Evolutionary conservation across 163 green algal genomes (phyloP).

Genomic region (Scenedesmus sp.): DNA sequence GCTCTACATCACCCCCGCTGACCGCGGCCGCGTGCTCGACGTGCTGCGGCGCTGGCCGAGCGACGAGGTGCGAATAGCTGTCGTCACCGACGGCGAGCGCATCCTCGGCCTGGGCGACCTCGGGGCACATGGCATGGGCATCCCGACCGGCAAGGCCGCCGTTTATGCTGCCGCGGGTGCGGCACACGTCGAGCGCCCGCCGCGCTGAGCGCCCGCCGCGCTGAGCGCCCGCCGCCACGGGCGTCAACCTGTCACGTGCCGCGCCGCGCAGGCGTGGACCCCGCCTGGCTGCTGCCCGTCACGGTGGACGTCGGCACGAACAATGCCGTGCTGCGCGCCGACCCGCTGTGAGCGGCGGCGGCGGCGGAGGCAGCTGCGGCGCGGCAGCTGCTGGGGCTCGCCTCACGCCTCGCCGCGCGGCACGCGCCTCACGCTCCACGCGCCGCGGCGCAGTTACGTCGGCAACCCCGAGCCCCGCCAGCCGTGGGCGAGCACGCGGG

Average conservation of each 20-base stretch:
- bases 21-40: not conserved
- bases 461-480: slow-evolving; percentile 53
- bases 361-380: no score
- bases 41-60: slow-evolving; percentile 18
- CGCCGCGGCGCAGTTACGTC: no score
- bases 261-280: slow-evolving; percentile 71
- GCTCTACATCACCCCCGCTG: slow-evolving; percentile 62
- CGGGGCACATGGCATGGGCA: slow-evolving; percentile 84
- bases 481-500: slow-evolving; percentile 28
- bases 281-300: slow-evolving; percentile 71
- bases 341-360: no score
- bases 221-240: no score
- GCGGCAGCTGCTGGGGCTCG: no score
- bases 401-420: no score
- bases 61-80: slow-evolving; percentile 65
- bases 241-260: no score
- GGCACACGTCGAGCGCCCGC: no score
- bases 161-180: slow-evolving; percentile 64
- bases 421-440: no score
- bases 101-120: slow-evolving; percentile 79
- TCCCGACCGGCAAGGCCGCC: slow-evolving; percentile 54
- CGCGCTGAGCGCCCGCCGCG: no score
- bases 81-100: slow-evolving; percentile 80
- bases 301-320: slow-evolving; percentile 77
- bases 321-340: slow-evolving; percentile 59